phyloP scores from a whole-genome alignment of 371 early-diverging fungal species.

The Mortierella sp. region DNA sequence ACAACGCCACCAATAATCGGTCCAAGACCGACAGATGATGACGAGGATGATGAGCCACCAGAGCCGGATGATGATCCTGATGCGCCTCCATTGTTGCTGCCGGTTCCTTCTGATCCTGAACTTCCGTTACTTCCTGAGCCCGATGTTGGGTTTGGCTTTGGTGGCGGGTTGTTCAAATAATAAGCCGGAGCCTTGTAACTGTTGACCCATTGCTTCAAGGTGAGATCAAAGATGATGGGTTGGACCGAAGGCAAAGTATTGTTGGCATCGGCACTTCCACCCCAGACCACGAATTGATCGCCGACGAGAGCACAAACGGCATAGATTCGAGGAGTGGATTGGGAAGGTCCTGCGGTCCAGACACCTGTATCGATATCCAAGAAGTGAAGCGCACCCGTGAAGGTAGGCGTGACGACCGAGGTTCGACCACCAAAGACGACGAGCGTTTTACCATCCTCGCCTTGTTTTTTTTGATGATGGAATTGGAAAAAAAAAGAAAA shows the following conservation, averaged over 20 bases:
- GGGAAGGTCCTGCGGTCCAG: conserved; percentile 12
- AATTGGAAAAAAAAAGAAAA: neutral
- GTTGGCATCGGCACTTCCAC: conserved; percentile 14
- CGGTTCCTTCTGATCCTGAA: too few relatives aligned
- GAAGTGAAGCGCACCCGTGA: conserved; percentile 11
- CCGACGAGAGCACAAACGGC: conserved; percentile 5
- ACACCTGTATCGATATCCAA: conserved; percentile 8
- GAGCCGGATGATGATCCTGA: neutral
- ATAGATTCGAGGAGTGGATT: conserved; percentile 13
- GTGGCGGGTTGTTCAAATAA: conserved; percentile 9
- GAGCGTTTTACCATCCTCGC: conserved; percentile 3
- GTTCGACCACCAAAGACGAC: conserved; percentile 18
- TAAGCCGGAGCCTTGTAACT: conserved; percentile 11
- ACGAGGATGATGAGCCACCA: neutral
- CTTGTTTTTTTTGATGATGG: neutral
- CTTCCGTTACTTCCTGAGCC: too few relatives aligned
- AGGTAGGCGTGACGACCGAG: conserved; percentile 8
- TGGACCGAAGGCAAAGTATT: conserved; percentile 6
- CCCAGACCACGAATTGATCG: conserved; percentile 20
- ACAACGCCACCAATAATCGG: conserved; percentile 8
- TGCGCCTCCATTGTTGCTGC: neutral
- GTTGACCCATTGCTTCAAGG: conserved; percentile 16
- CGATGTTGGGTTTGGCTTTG: conserved; percentile 6
- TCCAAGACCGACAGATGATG: neutral
- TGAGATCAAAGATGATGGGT: conserved; percentile 15